Base-by-base conservation (phyloP, 352 stramenopile species). In the Phytophthora hybrid region DNA sequence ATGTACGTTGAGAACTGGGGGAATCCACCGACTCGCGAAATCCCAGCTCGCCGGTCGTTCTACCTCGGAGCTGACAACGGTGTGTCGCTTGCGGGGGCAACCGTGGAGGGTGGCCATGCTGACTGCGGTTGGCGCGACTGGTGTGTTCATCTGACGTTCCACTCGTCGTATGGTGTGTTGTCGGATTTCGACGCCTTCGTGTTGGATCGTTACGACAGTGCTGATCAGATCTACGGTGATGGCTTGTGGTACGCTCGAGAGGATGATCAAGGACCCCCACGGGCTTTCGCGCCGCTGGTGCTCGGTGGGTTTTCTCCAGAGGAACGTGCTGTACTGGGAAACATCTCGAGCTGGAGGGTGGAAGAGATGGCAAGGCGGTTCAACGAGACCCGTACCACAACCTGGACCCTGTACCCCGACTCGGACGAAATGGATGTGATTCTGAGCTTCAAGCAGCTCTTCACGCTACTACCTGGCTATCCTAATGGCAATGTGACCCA, bases 391-490 rank as follows among this genome's bases (percentile, higher is more conserved):
- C 62, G 74, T 6, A 69, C 41, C 46, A 87, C 80, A 10, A 81
- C 69, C 3, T 90, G 80, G 82, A 80, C 76, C 23, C 56, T 90
- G 19, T 80, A 78, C 10, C 66, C 77, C 5, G 69, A 73, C 29
- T 67, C 59, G 14, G 65, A 79, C 49, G 71, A 84, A 51, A 71
- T 90, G 60, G 80, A 90, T 58, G 55, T 84, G 8, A 74, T 83
- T 5, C 56, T 88, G 53, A 90, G 83, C 65, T 84, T 90, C 69
- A 88, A 88, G 68, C 83, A 88, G 63, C 71, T 90, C 7, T 87
- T 81, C 73, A 87, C 83, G 41, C 46, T 86, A 11, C 59, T 88
- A n/a, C 76, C 82, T 1, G 77, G 73, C 11, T 84, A 79, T 57
- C 69, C 63, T 8, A 51, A 56, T 44, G 69, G 63, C 54, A 74